Conservation (phyloP, 768 basidiomycete genomes). For the Kwoniella bestiolae region DNA sequence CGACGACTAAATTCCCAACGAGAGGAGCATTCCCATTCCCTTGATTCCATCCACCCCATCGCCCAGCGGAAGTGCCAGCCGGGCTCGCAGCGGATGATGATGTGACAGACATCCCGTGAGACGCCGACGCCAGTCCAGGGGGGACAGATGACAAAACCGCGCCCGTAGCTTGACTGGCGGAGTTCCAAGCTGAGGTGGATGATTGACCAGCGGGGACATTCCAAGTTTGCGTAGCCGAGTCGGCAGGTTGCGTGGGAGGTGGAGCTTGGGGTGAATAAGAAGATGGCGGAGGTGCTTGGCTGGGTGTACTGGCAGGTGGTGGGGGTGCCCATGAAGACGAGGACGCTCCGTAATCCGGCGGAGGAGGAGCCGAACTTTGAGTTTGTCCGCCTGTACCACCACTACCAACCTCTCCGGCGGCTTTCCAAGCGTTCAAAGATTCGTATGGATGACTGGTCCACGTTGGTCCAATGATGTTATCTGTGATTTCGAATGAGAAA, state of each 20-base stretch:
- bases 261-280: neutral
- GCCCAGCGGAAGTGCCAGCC: neutral
- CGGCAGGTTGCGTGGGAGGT: too few relatives aligned
- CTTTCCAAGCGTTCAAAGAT: constrained; percentile 1
- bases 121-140: too few relatives aligned
- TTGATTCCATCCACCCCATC: neutral
- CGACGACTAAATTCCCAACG: neutral
- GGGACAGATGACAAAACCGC: too few relatives aligned
- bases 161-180: neutral
- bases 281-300: neutral
- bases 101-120: too few relatives aligned
- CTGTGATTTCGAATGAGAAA: neutral
- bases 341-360: neutral
- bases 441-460: neutral
- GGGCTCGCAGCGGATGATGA: too few relatives aligned
- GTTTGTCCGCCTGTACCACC: neutral
- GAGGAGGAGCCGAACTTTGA: neutral
- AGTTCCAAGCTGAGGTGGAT: neutral
- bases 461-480: neutral
- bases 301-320: neutral
- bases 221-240: too few relatives aligned
- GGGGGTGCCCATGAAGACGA: neutral
- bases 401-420: too few relatives aligned
- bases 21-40: neutral
- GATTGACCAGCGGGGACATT: too few relatives aligned